Base-by-base conservation (phyloP, 257 asterid genomes). In the Penstemon eatonii region DNA sequence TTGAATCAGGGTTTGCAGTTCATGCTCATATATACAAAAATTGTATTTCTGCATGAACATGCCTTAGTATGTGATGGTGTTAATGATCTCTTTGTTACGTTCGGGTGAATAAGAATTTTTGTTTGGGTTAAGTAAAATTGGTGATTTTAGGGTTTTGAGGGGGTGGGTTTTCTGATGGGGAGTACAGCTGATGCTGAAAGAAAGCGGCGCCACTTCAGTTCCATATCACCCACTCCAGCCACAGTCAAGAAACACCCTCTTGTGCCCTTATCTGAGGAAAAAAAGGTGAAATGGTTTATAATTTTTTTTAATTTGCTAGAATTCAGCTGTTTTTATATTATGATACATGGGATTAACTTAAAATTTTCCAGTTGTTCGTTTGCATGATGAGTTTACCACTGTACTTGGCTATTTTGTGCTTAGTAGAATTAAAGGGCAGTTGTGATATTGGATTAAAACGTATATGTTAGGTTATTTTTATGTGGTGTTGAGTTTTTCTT, bases 161-260 rank as follows among this genome's bases (percentile, higher is more conserved):
- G 53, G 80, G 73, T n/a, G 75, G 82, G 76, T 25, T 65, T 72
- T 63, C 51, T 38, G 58, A 88, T 90, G 96, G 97, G 88, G 71
- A 88, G 97, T 81, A 86, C 96, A 58, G 93, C 90, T 38, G 97
- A 90, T 63, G 83, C 92, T 49, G 96, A 90, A 71, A 82, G 81
- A 69, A 90, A 88, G 54, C 84, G 97, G 37, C 94, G 97, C 8
- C 94, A 84, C 75, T 70, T 86, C 52, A 86, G 85, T 76, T 75
- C 97, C 61, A 25, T 88, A 72, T 88, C 97, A 45, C 96, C 92
- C 54, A 82, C 91, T 53, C 79, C 79, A 53, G 86, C 85, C 18
- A 64, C 75, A 9, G 84, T 84, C 66, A 90, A 83, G 86, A 88
- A 81, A 69, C 96, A 86, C 33, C 79, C 85, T 25, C 57, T 81